Evolutionary conservation across 1,139 yeast genomes (phyloP), one percentile per base, ranked within the genome.

Genomic region (Pneumocystis carinii): DNA sequence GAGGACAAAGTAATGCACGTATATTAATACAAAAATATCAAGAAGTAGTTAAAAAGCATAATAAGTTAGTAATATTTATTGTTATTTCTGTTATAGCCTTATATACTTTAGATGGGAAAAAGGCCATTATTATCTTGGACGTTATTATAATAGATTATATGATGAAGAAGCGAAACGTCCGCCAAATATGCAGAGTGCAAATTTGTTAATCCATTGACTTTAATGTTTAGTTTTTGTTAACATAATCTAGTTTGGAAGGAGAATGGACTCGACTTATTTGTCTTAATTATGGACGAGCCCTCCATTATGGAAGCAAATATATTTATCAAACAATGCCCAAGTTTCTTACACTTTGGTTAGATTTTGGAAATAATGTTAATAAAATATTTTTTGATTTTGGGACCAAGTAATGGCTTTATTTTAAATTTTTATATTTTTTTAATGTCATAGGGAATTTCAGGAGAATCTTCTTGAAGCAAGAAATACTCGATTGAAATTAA

Each of bases 281-380:
- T 7, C 74, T 81, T 7, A 79, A 81, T 64, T 89, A 87, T 69
- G 75, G 86, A 55, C 78, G 81, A 39, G 85, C 96, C 0, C 79
- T 90, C 61, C 82, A 82, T 17, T 79, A 80, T 64, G 94, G 95
- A 0, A 79, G 84, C 7, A 80, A 82, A 60, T 86, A 83, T 71
- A 80, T 88, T 3, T 85, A 85, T 70, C 97, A 94, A 73, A 87
- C 95, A 0, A 75, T 94, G 29, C 98, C 98, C 0, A 90, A 90
- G 71, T 81, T 90, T 35, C 80, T 92, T 6, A 90, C 97, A 0
- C 80, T 90, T 24, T 94, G 98, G 98, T 77, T 94, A 24, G 97
- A 92, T 70, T 87, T 85, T 72, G 87, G 90, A 1, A 82, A 65
- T 66, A 48, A 56, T 38, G 66, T 60, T 24, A 39, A 59, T 14